Base-by-base conservation (phyloP, 371 early-diverging fungal species). In the Apophysomyces sp. region DNA sequence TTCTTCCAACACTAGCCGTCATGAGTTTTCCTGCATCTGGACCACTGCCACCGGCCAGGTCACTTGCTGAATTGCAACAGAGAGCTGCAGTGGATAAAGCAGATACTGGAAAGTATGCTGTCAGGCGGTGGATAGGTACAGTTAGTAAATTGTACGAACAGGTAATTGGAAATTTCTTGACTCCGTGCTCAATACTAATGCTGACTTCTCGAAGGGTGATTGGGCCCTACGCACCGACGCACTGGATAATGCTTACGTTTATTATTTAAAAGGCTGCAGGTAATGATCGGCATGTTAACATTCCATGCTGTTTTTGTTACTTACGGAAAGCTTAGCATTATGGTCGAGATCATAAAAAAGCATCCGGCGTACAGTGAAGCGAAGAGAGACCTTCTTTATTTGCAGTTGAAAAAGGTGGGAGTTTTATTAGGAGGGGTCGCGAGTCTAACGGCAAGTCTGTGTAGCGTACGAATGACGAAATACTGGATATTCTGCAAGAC, bases 341-440 rank as follows among this genome's bases (percentile, higher is more conserved):
- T 86, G 53, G 49, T 81, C 3, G 86, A 86, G 40, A 67, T 85
- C 24, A 66, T 89, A 31, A 61, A 68, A 24, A 72, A 72, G n/a
- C 76, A 77, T 60, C 70, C 67, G n/a, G 76, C 78, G 7, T 76
- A 65, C 57, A 72, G 74, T 9, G 71, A 80, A 27, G 52, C 57
- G 0, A 75, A 66, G 16, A 66, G 60, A 13, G 80, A 82, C 49
- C 55, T 69, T 11, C 58, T 63, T 7, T 88, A 87, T 59, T 12
- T 69, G 0, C 53, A 67, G 3, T 64, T 86, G 9, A 74, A 71
- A 51, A 78, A 70, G 59, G 86, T 83, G 78, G 71, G 18, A n/a
- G 49, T 37, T 56, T 21, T 30, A 55, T n/a, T 55, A 63, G 12
- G 51, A 34, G 52, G 18, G 57, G 26, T 18, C 61, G 8, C 8